Percentiles rank a stretch among this genome's conserved stretches.
Conservation (phyloP, 345 rosid species). For the Corchorus olitorius region DNA sequence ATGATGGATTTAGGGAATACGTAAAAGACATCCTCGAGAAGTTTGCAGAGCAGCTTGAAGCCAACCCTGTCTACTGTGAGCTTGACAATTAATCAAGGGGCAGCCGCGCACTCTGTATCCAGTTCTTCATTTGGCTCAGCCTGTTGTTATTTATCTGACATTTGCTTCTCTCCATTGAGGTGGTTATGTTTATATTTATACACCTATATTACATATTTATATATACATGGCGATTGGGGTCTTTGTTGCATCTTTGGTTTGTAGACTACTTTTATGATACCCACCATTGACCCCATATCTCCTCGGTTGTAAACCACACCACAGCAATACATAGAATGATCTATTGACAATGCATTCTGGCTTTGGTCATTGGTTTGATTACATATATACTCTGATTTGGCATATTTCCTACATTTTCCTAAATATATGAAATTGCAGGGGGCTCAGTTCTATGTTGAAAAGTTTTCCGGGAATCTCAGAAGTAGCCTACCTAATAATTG, state of each 20-base stretch:
- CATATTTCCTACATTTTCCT: no score
- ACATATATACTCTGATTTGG: no score
- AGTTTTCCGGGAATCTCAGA: not conserved
- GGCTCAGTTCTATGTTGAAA: not conserved
- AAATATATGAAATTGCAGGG: no score
- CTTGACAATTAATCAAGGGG: slow-evolving; percentile 32
- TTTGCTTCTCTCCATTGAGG: not conserved
- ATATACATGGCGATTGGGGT: not conserved
- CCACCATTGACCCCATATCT: not conserved
- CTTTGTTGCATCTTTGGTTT: not conserved
- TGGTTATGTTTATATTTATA: no score
- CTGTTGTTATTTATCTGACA: no score
- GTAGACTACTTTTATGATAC: not conserved
- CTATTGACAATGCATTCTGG: no score
- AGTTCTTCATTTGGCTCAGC: not conserved
- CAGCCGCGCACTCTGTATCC: not conserved
- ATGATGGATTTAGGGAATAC: slow-evolving; percentile 36
- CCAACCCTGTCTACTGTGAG: slow-evolving; percentile 51
- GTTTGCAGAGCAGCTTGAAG: slow-evolving; percentile 63
- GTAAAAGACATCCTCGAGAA: slow-evolving; percentile 57
- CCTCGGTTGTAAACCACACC: not conserved
- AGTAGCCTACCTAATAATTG: no score
- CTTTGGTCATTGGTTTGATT: no score
- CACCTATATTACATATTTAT: not conserved
- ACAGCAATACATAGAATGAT: no score